Conservation (phyloP, 1,284 basidiomycete genomes). For the Xanthoconium separans region DNA sequence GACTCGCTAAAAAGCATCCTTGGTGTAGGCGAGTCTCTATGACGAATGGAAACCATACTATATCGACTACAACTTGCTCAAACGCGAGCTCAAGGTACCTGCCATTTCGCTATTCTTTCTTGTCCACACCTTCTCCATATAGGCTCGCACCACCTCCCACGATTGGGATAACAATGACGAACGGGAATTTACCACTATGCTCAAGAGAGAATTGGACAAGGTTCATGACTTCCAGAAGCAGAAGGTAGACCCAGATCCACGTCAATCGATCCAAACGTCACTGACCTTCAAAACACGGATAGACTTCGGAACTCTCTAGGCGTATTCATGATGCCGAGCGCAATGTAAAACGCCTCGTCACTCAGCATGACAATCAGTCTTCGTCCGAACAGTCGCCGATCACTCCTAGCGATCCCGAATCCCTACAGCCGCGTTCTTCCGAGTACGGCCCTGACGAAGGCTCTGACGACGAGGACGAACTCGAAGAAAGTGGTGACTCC, state of each 20-base stretch:
- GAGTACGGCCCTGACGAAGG: slow-evolving; percentile 65
- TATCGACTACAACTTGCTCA: slow-evolving; percentile 85
- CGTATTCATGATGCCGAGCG: slow-evolving; percentile 82
- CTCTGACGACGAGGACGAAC: slow-evolving; percentile 65
- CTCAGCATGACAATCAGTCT: slow-evolving; percentile 46
- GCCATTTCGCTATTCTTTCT: not conserved
- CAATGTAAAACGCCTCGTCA: slow-evolving; percentile 76
- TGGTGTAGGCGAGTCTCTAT: slow-evolving; percentile 73
- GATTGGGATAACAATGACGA: slow-evolving; percentile 82
- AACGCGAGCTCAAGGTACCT: slow-evolving; percentile 83
- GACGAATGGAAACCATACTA: slow-evolving; percentile 90
- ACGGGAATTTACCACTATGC: slow-evolving; percentile 72
- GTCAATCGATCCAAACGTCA: not conserved
- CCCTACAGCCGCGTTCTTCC: slow-evolving; percentile 48
- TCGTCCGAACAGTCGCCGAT: slow-evolving; percentile 32
- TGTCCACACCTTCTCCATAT: not conserved
- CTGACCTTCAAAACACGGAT: slow-evolving; percentile 4
- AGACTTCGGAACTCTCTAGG: slow-evolving; percentile 82
- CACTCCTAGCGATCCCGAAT: slow-evolving; percentile 49
- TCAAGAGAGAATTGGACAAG: slow-evolving; percentile 92
- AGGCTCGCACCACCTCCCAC: slow-evolving; percentile 60
- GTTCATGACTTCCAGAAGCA: slow-evolving; percentile 93
- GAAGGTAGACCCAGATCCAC: slow-evolving; percentile 54
- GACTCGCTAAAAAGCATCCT: not conserved
- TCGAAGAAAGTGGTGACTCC: slow-evolving; percentile 63